These are phyloP conservation scores for Didymella glomerata DNA, from an alignment of 2,329 filamentous ascomycete species.

Conservation along the genomic window DNA sequence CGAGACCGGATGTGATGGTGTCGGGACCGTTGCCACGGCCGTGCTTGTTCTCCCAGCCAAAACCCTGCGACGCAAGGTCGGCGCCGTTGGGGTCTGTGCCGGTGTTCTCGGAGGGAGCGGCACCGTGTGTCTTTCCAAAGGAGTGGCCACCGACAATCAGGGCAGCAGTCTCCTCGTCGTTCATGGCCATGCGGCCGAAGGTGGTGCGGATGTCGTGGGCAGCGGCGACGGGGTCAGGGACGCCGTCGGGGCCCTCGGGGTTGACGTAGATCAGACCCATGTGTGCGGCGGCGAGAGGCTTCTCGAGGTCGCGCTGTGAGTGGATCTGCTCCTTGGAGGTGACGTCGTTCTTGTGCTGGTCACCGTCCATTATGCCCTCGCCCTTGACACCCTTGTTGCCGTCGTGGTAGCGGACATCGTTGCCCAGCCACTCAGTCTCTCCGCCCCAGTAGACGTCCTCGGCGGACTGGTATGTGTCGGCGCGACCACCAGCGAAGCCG, in stretches of 20 bases:
- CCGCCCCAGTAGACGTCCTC: conserved; percentile 80
- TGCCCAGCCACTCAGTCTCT: conserved; percentile 77
- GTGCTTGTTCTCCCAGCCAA: conserved; percentile 75
- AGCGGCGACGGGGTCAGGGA: conserved; percentile 73
- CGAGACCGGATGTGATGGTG: conserved; percentile 77
- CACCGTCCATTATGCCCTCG: conserved; percentile 50
- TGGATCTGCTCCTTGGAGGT: conserved; percentile 52
- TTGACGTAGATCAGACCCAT: conserved; percentile 87
- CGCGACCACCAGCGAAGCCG: conserved; percentile 76
- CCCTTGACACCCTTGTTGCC: conserved; percentile 58
- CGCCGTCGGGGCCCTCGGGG: conserved; percentile 76
- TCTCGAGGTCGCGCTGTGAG: conserved; percentile 68
- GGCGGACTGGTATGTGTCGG: conserved; percentile 78
- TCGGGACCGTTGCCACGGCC: conserved; percentile 73
- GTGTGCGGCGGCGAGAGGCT: conserved; percentile 72
- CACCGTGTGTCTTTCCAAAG: conserved; percentile 84
- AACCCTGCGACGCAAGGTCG: conserved; percentile 70
- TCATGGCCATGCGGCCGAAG: conserved; percentile 83
- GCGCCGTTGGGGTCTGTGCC: conserved; percentile 73
- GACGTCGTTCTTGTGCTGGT: conserved; percentile 41
- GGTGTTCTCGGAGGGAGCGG: conserved; percentile 69
- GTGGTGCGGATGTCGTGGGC: conserved; percentile 77
- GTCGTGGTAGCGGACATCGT: conserved; percentile 71
- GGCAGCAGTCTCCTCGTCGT: conserved; percentile 82
- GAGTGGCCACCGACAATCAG: conserved; percentile 80